phyloP scores from a whole-genome alignment of 129 eudicot genomes.

The Oenanthe sinensis region DNA sequence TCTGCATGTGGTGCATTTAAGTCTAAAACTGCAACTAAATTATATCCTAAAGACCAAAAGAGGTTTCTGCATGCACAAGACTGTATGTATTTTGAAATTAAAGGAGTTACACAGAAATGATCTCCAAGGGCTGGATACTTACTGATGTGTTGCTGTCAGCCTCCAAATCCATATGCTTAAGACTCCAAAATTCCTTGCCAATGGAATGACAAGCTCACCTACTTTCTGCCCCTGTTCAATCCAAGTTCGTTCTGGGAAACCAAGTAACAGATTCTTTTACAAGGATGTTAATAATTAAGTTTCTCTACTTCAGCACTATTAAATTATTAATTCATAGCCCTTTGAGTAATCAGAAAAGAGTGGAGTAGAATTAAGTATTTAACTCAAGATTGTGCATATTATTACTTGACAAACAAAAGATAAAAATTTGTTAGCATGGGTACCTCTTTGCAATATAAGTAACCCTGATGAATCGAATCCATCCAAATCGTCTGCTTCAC shows the following conservation, averaged over 20 bases:
- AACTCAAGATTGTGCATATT: not conserved
- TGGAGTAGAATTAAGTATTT: not conserved
- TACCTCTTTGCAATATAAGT: slow-evolving; percentile 72
- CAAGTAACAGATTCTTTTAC: not conserved
- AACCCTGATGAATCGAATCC: slow-evolving; percentile 87
- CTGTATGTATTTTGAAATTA: not conserved
- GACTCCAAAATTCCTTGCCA: slow-evolving; percentile 61
- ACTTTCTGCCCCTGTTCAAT: slow-evolving; percentile 83
- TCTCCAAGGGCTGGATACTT: slow-evolving; percentile 14
- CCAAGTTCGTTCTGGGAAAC: slow-evolving; percentile 61
- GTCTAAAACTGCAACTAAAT: not conserved
- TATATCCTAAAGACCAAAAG: not conserved
- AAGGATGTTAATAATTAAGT: slow-evolving; percentile 7
- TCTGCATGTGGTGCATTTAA: not conserved
- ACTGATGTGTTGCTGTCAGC: slow-evolving; percentile 35
- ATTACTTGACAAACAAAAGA: not conserved
- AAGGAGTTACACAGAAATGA: not conserved
- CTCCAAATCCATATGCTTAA: slow-evolving; percentile 43
- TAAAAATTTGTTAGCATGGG: not conserved
- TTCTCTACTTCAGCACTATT: not conserved
- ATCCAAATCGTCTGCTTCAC: slow-evolving; percentile 60
- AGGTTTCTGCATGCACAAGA: not conserved
- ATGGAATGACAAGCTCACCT: slow-evolving; percentile 74
- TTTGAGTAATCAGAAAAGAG: not conserved
- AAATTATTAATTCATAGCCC: not conserved